Conservation (phyloP, 495 filamentous ascomycete species). For the Penicillium bialowiezense region DNA sequence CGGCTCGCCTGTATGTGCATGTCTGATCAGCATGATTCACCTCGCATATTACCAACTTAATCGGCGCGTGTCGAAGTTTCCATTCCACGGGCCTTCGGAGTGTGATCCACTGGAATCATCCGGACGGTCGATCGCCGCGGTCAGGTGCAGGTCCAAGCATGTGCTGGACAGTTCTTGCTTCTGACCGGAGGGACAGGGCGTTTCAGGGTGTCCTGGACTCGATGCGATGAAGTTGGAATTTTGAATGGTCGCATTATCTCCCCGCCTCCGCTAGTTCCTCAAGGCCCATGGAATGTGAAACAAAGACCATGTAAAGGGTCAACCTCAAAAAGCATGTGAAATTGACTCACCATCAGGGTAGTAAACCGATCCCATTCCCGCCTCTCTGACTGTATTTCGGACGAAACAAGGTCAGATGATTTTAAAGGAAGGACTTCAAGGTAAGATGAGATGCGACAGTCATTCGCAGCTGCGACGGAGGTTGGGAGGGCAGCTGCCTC, state of each 20-base stretch:
- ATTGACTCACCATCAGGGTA: conserved; percentile 43
- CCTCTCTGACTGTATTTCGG: conserved; percentile 9
- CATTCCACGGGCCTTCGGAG: conserved; percentile 6
- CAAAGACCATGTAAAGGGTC: conserved; percentile 10
- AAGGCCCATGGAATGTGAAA: conserved; percentile 21
- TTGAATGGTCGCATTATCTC: no score
- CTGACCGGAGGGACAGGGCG: background rate
- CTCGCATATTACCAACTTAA: conserved; percentile 7
- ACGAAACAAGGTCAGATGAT: background rate
- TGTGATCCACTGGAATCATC: conserved; percentile 8
- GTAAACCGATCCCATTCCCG: conserved; percentile 39
- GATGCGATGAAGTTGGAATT: no score
- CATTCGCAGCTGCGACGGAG: conserved; percentile 25
- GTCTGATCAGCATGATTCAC: conserved; percentile 21
- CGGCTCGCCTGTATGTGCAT: conserved; percentile 42
- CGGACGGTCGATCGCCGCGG: conserved; percentile 12
- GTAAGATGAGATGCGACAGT: conserved; percentile 20
- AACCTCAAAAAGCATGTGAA: conserved; percentile 12
- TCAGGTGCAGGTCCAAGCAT: conserved; percentile 18
- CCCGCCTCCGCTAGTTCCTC: background rate
- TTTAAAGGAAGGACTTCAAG: conserved; percentile 19
- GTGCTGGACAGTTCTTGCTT: background rate
- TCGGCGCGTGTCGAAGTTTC: conserved; percentile 2
- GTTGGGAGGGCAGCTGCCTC: conserved; percentile 38
- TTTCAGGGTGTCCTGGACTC: no score